Evolutionary conservation across 768 basidiomycete species (phyloP).

Genomic region (Collybiopsis confluens): DNA sequence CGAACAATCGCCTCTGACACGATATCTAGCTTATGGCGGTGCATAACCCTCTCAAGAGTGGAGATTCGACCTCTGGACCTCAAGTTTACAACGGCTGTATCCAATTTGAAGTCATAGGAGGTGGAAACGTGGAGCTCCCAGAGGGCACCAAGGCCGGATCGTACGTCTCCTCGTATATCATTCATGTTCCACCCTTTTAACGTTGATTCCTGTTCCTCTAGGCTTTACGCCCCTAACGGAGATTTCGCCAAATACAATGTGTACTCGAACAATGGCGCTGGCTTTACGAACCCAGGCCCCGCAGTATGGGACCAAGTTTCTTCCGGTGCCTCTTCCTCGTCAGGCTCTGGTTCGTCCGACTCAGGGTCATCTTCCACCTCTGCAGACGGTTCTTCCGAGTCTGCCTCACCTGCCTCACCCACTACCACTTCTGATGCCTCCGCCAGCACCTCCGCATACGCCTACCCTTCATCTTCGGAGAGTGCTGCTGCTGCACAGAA

Average conservation of each 20-base stretch:
- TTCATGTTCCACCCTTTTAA: neutral
- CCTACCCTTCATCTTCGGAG: neutral
- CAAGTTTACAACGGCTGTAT: constrained; percentile 17
- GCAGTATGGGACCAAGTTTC: constrained; percentile 2
- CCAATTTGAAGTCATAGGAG: constrained; percentile 7
- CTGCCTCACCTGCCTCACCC: neutral
- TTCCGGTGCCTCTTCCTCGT: neutral
- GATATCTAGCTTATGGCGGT: constrained; percentile 13
- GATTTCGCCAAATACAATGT: constrained; percentile 9
- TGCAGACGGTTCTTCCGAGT: neutral
- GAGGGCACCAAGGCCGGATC: constrained; percentile 5
- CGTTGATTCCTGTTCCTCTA: neutral
- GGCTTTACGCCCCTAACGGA: constrained; percentile 7
- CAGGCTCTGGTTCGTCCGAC: neutral
- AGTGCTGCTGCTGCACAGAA: neutral
- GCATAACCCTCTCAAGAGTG: constrained; percentile 17
- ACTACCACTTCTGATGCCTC: neutral
- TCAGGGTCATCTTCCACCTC: neutral
- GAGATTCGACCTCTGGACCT: constrained; percentile 16
- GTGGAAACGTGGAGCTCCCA: constrained; percentile 1
- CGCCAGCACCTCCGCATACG: neutral
- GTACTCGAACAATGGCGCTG: neutral
- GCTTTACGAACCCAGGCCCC: constrained; percentile 3
- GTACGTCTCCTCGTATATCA: neutral
- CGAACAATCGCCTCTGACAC: neutral